These are phyloP conservation scores for Dryas octopetala DNA, from an alignment of 306 rosid genomes.

Conservation along the genomic window DNA sequence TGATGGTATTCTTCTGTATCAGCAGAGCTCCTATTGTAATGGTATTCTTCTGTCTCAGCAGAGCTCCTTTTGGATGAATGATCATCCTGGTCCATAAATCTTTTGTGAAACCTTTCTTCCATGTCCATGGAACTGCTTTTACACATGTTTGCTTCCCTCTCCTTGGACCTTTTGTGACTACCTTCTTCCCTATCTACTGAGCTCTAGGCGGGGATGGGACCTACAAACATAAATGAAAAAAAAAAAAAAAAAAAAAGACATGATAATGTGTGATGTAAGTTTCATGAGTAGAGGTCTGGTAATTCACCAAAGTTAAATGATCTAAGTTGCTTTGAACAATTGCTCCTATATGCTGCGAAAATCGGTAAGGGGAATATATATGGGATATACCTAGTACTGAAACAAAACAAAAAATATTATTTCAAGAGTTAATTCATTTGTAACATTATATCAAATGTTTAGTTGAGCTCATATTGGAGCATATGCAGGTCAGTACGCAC, in stretches of 20 bases:
- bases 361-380: not conserved
- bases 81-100: slow-evolving; percentile 39
- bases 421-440: not conserved
- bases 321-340: not conserved
- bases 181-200: slow-evolving; percentile 41
- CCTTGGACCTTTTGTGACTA: slow-evolving; percentile 31
- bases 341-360: not conserved
- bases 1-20: slow-evolving; percentile 35
- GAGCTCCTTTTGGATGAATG: slow-evolving; percentile 14
- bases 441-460: not conserved
- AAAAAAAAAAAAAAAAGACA: not conserved
- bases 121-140: slow-evolving; percentile 28
- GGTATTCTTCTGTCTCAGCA: slow-evolving; percentile 30
- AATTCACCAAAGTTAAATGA: not conserved
- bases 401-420: too few relatives aligned
- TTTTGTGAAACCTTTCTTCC: slow-evolving; percentile 28
- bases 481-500: not conserved
- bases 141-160: slow-evolving; percentile 25
- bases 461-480: too few relatives aligned
- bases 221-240: slow-evolving; percentile 37
- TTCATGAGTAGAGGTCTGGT: not conserved
- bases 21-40: slow-evolving; percentile 35
- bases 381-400: too few relatives aligned
- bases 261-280: not conserved
- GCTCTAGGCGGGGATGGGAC: slow-evolving; percentile 78